Evolutionary conservation across 495 filamentous ascomycete genomes (phyloP), one percentile per base, ranked within the genome.

Genomic region (Penicillium bialowiezense): DNA sequence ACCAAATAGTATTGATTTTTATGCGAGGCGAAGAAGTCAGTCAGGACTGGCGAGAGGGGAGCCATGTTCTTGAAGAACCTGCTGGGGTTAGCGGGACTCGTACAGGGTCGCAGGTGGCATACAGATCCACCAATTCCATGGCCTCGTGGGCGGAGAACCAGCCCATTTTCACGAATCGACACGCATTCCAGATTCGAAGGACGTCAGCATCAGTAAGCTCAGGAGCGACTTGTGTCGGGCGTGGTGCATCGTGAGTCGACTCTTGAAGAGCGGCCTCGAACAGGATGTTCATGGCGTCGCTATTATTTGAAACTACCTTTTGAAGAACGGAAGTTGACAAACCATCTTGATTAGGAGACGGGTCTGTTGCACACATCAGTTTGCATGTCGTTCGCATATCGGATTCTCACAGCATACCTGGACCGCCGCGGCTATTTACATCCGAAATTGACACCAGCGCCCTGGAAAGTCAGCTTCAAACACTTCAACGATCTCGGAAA

Each of bases 81-180:
- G 23, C 23, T 48, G 52, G 67, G 72, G 51, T 72, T 26, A 74
- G 2, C 63, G 59, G 28, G 34, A 1, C 23, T 3, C 19, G 8
- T 44, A 26, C 4, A 3, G 8, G 23, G 8, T 26, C 23, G 23
- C 23, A 10, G 3, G 3, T 5, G 4, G 38, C 49, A 49, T 19
- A 60, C 50, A 69, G 55, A 34, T 71, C 66, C 12, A 60, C 36
- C 5, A 54, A 40, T 7, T n/a, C 50, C 18, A 62, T 51, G 7
- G 69, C 70, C 40, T 73, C 70, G 14, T 63, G 54, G n/a, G 69
- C 69, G 14, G 65, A 62, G 42, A 73, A 67, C 68, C 67, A 72
- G 3, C 68, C 23, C 63, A 67, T 70, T 39, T 65, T 65, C 14
- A 74, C 71, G 44, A 66, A 74, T n/a, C 68, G 59, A 50, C 64